Base-by-base conservation (phyloP, 768 basidiomycete species). In the Leccinum longicurvipes region DNA sequence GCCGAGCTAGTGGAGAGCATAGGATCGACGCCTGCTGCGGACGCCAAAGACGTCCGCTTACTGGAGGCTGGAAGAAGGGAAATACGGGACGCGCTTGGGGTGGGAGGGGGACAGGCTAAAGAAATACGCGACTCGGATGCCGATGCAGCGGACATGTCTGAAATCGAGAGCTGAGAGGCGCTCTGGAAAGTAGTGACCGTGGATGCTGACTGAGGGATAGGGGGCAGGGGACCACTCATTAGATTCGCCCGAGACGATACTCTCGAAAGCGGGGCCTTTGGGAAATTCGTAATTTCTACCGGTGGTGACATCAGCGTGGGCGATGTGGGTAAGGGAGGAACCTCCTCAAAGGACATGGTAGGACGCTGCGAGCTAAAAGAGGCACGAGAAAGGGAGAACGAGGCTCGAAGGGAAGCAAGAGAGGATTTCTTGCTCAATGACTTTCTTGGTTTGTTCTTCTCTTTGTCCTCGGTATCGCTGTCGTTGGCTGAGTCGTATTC, bases 141-240 rank as follows among this genome's bases (percentile, higher is more conserved):
- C 1, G 67, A 63, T 10, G 17, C 32, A 3, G 29, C 24, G 4
- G 53, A 46, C 0, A 28, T 0, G 3, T 65, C 58, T 0, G 60
- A 55, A 3, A 72, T 31, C 0, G 71, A 72, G 31, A 63, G 34
- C 23, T 58, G 63, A 0, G 71, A 67, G 2, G 53, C 17, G 24
- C 51, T 69, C 32, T 53, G 54, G 31, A 69, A 71, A 1, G 71
- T 59, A 0, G 61, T 62, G 32, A 67, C 27, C 4, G 67, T 62
- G 9, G 62, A 70, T 1, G 69, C 69, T 7, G 71, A 69, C 21
- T 63, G 64, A 31, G 70, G 71, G 12, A 71, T 64, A 1, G 69
- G 66, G 7, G 71, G 71, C 10, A 71, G 41, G 1, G 34, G 8
- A 1, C 42, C 7, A 24, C 59, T 54, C 3, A 56, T 9, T 1